These are phyloP conservation scores for Trapa bicornis DNA, from an alignment of 345 rosid species.

Conservation along the genomic window DNA sequence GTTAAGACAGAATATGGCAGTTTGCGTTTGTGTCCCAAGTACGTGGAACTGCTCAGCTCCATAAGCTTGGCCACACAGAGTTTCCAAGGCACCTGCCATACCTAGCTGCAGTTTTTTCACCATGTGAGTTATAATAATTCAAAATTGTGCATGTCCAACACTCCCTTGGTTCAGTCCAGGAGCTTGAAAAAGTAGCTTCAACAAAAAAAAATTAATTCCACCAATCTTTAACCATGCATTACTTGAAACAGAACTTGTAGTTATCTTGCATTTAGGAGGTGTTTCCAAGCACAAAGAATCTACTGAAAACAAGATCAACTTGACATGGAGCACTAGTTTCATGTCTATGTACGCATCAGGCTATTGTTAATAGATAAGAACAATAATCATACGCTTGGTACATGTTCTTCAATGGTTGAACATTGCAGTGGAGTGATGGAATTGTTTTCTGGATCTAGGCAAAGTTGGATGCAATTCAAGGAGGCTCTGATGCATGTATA, in stretches of 20 bases:
- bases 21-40: constrained; percentile 11
- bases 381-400: too few species aligned
- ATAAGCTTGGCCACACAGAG: constrained; percentile 11
- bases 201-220: not conserved
- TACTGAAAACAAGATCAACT: not conserved
- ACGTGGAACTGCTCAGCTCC: constrained; percentile 9
- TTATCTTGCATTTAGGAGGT: not conserved
- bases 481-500: not conserved
- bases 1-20: constrained; percentile 4
- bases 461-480: not conserved
- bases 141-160: not conserved
- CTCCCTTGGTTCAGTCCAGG: not conserved
- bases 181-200: not conserved
- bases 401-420: too few species aligned
- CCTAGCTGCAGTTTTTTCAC: constrained; percentile 5
- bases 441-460: not conserved
- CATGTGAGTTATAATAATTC: not conserved
- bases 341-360: not conserved
- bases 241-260: not conserved
- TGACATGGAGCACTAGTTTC: not conserved
- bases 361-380: not conserved
- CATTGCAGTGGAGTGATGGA: not conserved
- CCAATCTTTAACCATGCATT: not conserved
- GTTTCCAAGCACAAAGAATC: not conserved
- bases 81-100: constrained; percentile 14